Conservation (phyloP, 495 filamentous ascomycete species). For the Aspergillus diversus region DNA sequence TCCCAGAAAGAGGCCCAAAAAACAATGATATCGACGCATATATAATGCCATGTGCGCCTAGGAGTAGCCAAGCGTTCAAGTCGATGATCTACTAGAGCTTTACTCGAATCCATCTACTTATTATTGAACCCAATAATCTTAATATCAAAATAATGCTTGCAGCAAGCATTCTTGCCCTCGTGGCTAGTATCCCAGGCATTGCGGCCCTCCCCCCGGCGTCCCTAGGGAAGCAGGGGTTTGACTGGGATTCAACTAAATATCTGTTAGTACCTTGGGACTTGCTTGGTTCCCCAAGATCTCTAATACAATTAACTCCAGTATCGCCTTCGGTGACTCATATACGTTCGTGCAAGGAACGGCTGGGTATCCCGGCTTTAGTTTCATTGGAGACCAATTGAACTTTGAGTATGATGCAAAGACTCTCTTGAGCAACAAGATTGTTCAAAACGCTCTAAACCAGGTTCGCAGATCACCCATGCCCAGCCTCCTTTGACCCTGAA, state of each 20-base stretch:
- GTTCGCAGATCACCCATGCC: slow-evolving; percentile 23
- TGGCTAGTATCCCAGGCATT: slow-evolving; percentile 7
- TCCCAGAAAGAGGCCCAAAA: background rate
- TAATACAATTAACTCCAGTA: slow-evolving; percentile 24
- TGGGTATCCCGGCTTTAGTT: slow-evolving; percentile 52
- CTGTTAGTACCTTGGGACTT: slow-evolving; percentile 28
- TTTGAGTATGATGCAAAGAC: slow-evolving; percentile 41
- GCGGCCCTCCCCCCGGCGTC: slow-evolving; percentile 13
- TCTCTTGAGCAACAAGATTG: slow-evolving; percentile 50
- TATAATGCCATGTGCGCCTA: slow-evolving; percentile 1
- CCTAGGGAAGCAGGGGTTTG: slow-evolving; percentile 22
- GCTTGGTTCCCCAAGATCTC: background rate
- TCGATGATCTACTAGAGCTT: background rate
- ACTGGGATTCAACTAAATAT: slow-evolving; percentile 37
- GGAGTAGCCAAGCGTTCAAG: background rate
- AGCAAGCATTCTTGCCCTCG: slow-evolving; percentile 13
- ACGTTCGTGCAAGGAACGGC: slow-evolving; percentile 56
- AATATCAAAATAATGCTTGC: slow-evolving; percentile 19
- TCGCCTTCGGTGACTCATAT: slow-evolving; percentile 61
- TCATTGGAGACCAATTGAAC: slow-evolving; percentile 50
- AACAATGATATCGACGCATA: slow-evolving; percentile 8
- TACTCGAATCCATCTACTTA: background rate
- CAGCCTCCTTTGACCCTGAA: background rate
- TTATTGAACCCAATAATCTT: background rate
- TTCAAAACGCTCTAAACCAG: slow-evolving; percentile 57